phyloP scores from a whole-genome alignment of 2,329 filamentous ascomycete species.

The Penicillium sp. region DNA sequence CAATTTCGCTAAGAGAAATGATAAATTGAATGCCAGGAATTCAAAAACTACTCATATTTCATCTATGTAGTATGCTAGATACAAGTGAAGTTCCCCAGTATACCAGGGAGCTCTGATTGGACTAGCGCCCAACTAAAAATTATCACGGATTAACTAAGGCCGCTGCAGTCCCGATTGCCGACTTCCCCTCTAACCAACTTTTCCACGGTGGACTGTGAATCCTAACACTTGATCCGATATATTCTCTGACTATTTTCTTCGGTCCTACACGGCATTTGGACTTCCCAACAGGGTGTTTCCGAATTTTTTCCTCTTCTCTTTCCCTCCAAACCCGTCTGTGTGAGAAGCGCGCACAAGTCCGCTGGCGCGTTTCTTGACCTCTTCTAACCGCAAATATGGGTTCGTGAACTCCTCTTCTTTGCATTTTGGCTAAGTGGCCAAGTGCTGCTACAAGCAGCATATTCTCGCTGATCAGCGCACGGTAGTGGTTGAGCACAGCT shows the following conservation, averaged over 20 bases:
- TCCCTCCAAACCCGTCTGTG: slow-evolving; percentile 19
- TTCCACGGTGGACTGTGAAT: slow-evolving; percentile 19
- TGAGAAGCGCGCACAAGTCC: slow-evolving; percentile 39
- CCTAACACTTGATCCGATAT: slow-evolving; percentile 18
- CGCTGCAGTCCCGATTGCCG: slow-evolving; percentile 23
- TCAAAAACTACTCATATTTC: too few relatives aligned
- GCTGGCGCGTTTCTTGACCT: slow-evolving; percentile 38
- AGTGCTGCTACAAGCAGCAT: background rate
- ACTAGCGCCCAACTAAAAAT: slow-evolving; percentile 43
- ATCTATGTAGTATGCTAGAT: too few relatives aligned
- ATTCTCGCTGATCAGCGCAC: background rate
- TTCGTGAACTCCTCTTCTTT: slow-evolving; percentile 30
- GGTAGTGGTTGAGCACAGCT: slow-evolving; percentile 43
- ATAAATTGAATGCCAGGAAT: too few relatives aligned
- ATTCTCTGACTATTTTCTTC: slow-evolving; percentile 13
- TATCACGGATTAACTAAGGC: slow-evolving; percentile 38
- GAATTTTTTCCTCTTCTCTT: slow-evolving; percentile 18
- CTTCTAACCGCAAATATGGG: slow-evolving; percentile 57
- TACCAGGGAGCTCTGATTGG: slow-evolving; percentile 31
- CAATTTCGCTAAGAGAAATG: background rate
- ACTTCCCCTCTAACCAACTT: slow-evolving; percentile 27
- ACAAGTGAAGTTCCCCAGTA: background rate
- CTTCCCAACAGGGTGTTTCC: slow-evolving; percentile 15
- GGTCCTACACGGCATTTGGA: slow-evolving; percentile 13
- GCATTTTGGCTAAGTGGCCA: background rate